These are phyloP conservation scores for Pseudocercospora cruenta DNA, from an alignment of 2,329 filamentous ascomycete genomes.

Conservation along the genomic window DNA sequence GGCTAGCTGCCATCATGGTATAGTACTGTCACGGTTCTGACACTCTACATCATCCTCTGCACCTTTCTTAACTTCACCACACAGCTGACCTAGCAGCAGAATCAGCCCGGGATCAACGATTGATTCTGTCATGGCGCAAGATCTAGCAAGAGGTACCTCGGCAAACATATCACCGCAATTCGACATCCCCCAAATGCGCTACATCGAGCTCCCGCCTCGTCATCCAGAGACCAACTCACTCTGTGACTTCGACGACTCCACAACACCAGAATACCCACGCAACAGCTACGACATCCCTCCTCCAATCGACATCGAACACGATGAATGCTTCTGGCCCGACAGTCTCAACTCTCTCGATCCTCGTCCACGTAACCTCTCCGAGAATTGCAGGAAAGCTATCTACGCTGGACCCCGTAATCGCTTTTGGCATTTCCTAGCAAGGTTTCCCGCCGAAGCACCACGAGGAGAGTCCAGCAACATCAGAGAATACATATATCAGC, in stretches of 20 bases:
- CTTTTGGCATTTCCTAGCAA: neutral
- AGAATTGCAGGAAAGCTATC: neutral
- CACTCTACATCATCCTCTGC: neutral
- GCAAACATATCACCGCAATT: neutral
- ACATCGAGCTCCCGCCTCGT: neutral
- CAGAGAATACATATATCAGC: neutral
- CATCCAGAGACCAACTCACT: neutral
- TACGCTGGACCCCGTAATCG: neutral
- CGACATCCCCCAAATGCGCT: neutral
- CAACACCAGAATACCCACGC: slow-evolving; percentile 1
- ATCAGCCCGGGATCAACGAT: neutral
- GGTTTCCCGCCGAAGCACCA: too few species aligned
- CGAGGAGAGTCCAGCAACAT: neutral
- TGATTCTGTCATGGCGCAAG: neutral
- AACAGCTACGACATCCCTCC: neutral
- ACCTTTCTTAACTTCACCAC: neutral
- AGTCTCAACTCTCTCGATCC: neutral
- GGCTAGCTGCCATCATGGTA: neutral
- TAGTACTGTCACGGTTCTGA: neutral
- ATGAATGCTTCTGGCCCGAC: neutral
- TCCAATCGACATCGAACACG: neutral
- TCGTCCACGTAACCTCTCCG: neutral
- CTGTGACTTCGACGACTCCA: neutral
- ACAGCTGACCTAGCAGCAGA: neutral
- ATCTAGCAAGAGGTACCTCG: neutral